Evolutionary conservation across 805 yeast species (phyloP).

Genomic region (Cyberlindnera xylosilytica): DNA sequence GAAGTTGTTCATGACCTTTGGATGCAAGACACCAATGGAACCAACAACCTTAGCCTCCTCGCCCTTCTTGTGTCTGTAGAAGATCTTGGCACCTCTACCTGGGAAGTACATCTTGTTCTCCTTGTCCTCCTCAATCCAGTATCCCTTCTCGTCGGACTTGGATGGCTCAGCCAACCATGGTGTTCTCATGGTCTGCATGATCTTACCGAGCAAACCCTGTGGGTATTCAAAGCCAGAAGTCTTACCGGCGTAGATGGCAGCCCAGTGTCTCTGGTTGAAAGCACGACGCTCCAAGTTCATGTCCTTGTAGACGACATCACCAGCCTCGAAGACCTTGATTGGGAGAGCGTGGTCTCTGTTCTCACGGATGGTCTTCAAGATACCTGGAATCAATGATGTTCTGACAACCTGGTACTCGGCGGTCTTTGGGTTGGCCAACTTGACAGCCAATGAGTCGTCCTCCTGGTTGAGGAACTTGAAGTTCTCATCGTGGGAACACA

Average conservation of each 20-base stretch:
- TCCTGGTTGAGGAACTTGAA: constrained; percentile 74
- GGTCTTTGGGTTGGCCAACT: constrained; percentile 94
- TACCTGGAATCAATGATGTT: constrained; percentile 91
- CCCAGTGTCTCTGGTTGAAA: constrained; percentile 89
- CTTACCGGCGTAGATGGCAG: constrained; percentile 91
- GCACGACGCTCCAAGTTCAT: constrained; percentile 81
- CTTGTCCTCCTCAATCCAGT: constrained; percentile 75
- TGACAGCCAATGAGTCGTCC: constrained; percentile 83
- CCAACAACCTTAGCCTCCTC: constrained; percentile 65
- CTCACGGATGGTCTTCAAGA: constrained; percentile 91
- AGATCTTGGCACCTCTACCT: constrained; percentile 92
- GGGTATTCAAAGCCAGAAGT: constrained; percentile 91
- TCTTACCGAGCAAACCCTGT: constrained; percentile 91
- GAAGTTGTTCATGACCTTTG: constrained; percentile 81
- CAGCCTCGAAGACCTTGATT: constrained; percentile 90
- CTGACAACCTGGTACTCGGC: constrained; percentile 96
- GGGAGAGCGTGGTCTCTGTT: constrained; percentile 95
- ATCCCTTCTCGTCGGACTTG: constrained; percentile 62
- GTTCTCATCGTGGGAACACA: constrained; percentile 96
- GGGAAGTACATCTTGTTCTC: constrained; percentile 81
- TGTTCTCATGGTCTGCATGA: constrained; percentile 94
- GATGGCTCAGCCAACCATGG: constrained; percentile 62
- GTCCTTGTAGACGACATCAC: constrained; percentile 90
- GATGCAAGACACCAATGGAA: constrained; percentile 90
- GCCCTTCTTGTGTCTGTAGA: constrained; percentile 63